phyloP scores from a whole-genome alignment of 2,329 filamentous ascomycete species.

The Colletotrichum noveboracense region DNA sequence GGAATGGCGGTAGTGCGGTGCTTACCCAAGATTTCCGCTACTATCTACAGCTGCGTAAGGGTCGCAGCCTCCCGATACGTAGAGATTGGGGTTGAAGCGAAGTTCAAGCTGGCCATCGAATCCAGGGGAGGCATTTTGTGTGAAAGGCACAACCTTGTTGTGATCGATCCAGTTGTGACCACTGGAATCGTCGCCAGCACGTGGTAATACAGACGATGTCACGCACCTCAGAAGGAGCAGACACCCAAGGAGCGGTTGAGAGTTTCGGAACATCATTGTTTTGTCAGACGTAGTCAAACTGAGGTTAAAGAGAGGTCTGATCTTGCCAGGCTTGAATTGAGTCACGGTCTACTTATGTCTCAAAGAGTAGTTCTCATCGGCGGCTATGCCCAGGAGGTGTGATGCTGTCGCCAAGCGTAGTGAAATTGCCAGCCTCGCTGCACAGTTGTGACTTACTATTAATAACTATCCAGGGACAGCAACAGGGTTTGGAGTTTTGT shows the following conservation, averaged over 20 bases:
- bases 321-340: accelerated
- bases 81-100: background rate
- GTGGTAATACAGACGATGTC: background rate
- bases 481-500: accelerated
- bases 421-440: background rate
- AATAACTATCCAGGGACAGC: background rate
- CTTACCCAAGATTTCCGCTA: background rate
- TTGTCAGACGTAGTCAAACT: background rate
- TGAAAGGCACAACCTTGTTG: background rate
- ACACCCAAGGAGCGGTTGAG: background rate
- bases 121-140: background rate
- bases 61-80: background rate
- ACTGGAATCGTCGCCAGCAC: background rate
- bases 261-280: background rate
- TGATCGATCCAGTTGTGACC: background rate
- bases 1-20: background rate
- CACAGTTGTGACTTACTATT: background rate
- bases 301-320: background rate
- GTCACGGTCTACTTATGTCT: background rate
- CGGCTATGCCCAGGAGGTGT: background rate
- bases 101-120: background rate
- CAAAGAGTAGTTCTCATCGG: background rate
- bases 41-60: background rate
- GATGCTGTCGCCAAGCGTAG: background rate
- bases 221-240: background rate